Base-by-base conservation (phyloP, 169 alveolate species). In the Perkinsus marinus region DNA sequence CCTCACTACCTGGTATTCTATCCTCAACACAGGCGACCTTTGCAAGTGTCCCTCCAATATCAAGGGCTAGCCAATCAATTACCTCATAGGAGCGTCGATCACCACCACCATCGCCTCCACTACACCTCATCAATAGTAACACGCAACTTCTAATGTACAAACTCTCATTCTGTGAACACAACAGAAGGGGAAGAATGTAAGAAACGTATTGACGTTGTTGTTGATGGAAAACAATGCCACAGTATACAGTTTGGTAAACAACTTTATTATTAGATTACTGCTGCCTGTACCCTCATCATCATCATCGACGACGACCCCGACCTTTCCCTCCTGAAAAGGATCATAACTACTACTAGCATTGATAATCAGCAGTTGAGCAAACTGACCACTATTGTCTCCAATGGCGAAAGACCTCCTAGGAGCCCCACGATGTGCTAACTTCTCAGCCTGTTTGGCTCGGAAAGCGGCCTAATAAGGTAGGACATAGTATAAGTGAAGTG, bases 1-100 rank as follows among this genome's bases (percentile, higher is more conserved):
- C 38, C 93, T 68, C 69, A 39, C 68, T 22, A 43, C 39, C 43
- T 37, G 43, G 68, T 39, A 26, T 69, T 39, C 68, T 90, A 30
- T 90, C 79, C 69, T 91, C 92, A 39, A 94, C 30, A 39, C 94
- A 92, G 0, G 96, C 96, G 38, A 95, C 89, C 91, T 96, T 96
- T 7, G 96, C 94, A 68, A 96, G 89, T 0, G 97, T 90, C 0
- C 98, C 98, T 3, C 98, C 98, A 0, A 96, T 95, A 92, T 96
- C 98, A 30, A 96, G 90, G 0, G 96, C 93, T 16, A 57, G 22
- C 79, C 79, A 57, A 57, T 57, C 34, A 13, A 57, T 0, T 5
- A 57, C 79, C 34, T 57, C 79, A 26, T 57, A 30, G 3, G 79
- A 30, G 26, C 79, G 46, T 41, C 46, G 19, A 41, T 41, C 46